Conservation (phyloP, 495 filamentous ascomycete species). For the Aspergillus avenaceus region DNA sequence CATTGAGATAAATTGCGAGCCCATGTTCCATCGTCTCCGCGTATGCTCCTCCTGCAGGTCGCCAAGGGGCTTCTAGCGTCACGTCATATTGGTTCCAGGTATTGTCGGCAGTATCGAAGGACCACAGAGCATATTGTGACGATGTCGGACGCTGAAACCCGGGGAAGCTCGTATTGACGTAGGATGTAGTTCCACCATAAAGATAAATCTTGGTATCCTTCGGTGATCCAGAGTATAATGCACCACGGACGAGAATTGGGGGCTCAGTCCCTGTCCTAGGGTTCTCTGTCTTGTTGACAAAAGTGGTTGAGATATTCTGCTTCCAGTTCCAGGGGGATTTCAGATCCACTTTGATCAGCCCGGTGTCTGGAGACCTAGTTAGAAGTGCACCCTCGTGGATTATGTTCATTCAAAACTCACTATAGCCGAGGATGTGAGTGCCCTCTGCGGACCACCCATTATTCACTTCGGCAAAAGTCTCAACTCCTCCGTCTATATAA, state of each 20-base stretch:
- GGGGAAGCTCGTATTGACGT: slow-evolving; percentile 28
- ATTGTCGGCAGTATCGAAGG: slow-evolving; percentile 13
- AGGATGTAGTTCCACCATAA: slow-evolving; percentile 33
- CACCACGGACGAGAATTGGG: slow-evolving; percentile 29
- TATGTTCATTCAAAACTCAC: slow-evolving; percentile 4
- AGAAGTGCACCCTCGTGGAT: not conserved
- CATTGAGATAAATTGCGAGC: slow-evolving; percentile 40
- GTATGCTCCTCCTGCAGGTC: slow-evolving; percentile 31
- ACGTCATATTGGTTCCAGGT: slow-evolving; percentile 36
- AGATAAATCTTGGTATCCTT: slow-evolving; percentile 27
- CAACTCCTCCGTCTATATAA: slow-evolving; percentile 35
- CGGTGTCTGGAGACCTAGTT: slow-evolving; percentile 27
- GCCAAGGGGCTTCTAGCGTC: slow-evolving; percentile 16
- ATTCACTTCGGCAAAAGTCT: slow-evolving; percentile 23
- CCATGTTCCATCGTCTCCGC: slow-evolving; percentile 32
- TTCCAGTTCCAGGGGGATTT: slow-evolving; percentile 41
- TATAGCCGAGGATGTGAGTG: slow-evolving; percentile 18
- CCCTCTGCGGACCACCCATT: slow-evolving; percentile 5
- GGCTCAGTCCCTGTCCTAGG: slow-evolving; percentile 19
- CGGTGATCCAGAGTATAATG: slow-evolving; percentile 27
- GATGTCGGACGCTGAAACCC: slow-evolving; percentile 21
- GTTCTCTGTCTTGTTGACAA: slow-evolving; percentile 24
- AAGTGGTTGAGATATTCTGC: slow-evolving; percentile 29
- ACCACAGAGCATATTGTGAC: slow-evolving; percentile 24
- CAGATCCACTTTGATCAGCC: slow-evolving; percentile 33